Base-by-base conservation (phyloP, 1,284 basidiomycete genomes). In the Porogramme epimiltina region DNA sequence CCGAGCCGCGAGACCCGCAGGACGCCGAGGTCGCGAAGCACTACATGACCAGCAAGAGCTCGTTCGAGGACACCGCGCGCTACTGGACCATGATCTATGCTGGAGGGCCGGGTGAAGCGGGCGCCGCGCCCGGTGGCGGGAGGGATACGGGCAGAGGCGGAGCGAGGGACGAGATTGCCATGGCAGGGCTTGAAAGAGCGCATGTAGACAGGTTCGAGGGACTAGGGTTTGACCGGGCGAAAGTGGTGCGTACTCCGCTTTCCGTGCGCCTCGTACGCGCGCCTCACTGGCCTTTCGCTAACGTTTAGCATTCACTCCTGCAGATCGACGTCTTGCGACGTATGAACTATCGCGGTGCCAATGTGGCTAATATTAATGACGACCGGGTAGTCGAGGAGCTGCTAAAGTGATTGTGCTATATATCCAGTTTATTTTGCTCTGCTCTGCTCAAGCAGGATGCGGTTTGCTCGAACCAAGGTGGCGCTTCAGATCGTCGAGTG, bases 21-120 rank as follows among this genome's bases (percentile, higher is more conserved):
- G 97, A 98, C 66, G 96, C 97, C 0, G 95, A 98, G 73, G 93
- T 98, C 8, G 97, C 96, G 15, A 98, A 97, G 67, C 95, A 98
- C 70, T 99, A 93, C 67, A 86, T 93, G 63, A 91, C 93, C 3
- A 93, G 92, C 69, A 88, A 87, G 64, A 73, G 75, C 18, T 88
- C 88, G 59, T 99, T 98, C 65, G 92, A 98, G 52, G 87, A 90
- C 34, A 99, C 96, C 0, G 96, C 97, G 22, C 80, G 82, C 42
- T 95, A 95, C 70, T 99, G 96, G 96, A 92, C 95, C 2, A 84
- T 91, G 65, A 85, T 89, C 28, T 95, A 95, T 65, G 93, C 92
- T 2, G 87, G 86, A 33, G 90, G 87, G 0, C 83, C 89, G 8
- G 75, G 46, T 13, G 74, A 74, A 63, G 68, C 57, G 13, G 58